These are phyloP conservation scores for Euphorbia pulcherrima DNA, from an alignment of 345 rosid species.

Conservation along the genomic window DNA sequence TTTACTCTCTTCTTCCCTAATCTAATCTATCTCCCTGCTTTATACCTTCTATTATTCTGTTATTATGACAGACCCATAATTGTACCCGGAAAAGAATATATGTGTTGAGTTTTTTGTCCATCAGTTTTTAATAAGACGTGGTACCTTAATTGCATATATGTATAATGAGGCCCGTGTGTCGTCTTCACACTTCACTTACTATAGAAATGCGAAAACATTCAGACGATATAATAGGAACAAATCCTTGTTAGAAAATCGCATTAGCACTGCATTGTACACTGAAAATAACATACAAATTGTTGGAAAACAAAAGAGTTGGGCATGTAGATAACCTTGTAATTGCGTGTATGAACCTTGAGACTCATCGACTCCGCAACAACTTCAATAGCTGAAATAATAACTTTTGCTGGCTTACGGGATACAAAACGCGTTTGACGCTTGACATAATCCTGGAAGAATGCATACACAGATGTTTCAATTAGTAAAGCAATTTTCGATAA, in stretches of 20 bases:
- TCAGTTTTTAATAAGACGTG: neutral
- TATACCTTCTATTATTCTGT: no score
- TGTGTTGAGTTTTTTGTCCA: neutral
- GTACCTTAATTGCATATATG: neutral
- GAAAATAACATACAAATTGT: neutral
- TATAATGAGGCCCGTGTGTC: neutral
- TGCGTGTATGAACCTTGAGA: conserved; percentile 58
- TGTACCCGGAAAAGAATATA: no score
- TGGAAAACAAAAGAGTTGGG: neutral
- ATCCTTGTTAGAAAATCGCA: neutral
- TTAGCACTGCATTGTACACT: neutral
- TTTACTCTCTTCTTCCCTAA: no score
- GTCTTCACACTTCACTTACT: neutral
- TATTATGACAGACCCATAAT: no score
- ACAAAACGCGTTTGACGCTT: conserved; percentile 87
- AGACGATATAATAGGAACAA: neutral
- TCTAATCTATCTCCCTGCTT: no score
- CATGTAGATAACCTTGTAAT: conserved; percentile 57
- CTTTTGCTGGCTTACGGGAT: conserved; percentile 61
- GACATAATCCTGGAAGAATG: conserved; percentile 54
- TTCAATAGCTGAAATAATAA: conserved; percentile 60
- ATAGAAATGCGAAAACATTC: neutral
- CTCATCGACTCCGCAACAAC: conserved; percentile 63
- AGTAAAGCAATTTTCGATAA: neutral
- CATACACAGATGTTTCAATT: neutral